Conservation (phyloP, 768 basidiomycete species). For the Boletus subcaerulescens region DNA sequence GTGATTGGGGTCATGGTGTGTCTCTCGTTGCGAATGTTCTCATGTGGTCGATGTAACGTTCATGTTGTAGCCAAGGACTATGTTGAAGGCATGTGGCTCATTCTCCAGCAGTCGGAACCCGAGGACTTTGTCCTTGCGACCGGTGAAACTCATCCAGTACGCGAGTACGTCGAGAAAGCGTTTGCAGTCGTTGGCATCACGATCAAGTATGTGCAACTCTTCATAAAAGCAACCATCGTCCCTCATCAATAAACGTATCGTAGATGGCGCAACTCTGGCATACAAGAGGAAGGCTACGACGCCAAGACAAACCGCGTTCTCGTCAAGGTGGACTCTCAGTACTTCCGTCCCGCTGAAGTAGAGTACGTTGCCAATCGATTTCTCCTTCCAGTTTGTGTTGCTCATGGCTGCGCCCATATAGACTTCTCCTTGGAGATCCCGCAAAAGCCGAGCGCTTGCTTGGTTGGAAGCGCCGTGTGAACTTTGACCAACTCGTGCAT, state of each 20-base stretch:
- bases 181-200: slow-evolving; percentile 67
- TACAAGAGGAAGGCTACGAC: slow-evolving; percentile 75
- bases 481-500: slow-evolving; percentile 79
- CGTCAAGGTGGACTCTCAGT: slow-evolving; percentile 82
- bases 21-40: slow-evolving; percentile 10
- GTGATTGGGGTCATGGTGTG: slow-evolving; percentile 97
- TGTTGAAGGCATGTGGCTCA: slow-evolving; percentile 97
- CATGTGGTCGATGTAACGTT: not conserved
- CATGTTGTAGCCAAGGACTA: slow-evolving; percentile 70
- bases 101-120: slow-evolving; percentile 82
- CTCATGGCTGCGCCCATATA: slow-evolving; percentile 25
- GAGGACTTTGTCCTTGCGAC: slow-evolving; percentile 95
- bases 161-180: slow-evolving; percentile 88
- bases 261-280: slow-evolving; percentile 79
- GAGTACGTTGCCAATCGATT: slow-evolving; percentile 54
- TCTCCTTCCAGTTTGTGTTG: not conserved
- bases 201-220: slow-evolving; percentile 49
- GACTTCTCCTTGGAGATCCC: slow-evolving; percentile 83
- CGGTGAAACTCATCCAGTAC: slow-evolving; percentile 92
- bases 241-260: not conserved
- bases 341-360: slow-evolving; percentile 96
- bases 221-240: not conserved
- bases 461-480: slow-evolving; percentile 86
- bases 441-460: slow-evolving; percentile 85
- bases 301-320: slow-evolving; percentile 63